Evolutionary conservation across 1,139 yeast genomes (phyloP).

Genomic region (Lizanozyma gosingica): DNA sequence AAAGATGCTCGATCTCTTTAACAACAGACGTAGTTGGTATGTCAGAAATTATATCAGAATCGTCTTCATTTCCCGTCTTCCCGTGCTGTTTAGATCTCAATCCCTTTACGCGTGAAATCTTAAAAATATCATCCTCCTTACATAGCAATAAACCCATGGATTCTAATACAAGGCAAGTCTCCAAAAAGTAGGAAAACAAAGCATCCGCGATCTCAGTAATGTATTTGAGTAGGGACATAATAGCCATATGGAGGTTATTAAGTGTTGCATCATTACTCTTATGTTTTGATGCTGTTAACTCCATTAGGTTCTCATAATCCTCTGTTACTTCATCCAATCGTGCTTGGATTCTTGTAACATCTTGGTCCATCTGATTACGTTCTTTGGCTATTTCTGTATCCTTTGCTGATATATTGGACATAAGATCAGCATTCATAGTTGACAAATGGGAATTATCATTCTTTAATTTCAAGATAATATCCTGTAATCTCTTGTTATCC

Average conservation of each 20-base stretch:
- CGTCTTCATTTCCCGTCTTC: conserved; percentile 10
- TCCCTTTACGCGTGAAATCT: conserved; percentile 64
- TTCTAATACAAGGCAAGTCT: conserved; percentile 58
- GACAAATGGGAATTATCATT: conserved; percentile 12
- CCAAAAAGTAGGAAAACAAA: conserved; percentile 23
- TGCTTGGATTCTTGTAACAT: conserved; percentile 14
- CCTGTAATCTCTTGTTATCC: conserved; percentile 1
- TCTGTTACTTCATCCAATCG: conserved; percentile 29
- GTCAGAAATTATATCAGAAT: conserved; percentile 6
- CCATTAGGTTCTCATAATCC: conserved; percentile 46
- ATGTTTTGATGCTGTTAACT: conserved; percentile 22
- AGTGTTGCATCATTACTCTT: conserved; percentile 21
- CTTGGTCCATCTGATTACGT: conserved; percentile 38
- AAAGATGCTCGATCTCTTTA: conserved; percentile 2
- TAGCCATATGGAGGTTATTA: conserved; percentile 18
- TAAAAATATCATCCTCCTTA: conserved; percentile 29
- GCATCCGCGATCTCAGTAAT: conserved; percentile 14
- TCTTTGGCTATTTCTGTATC: conserved; percentile 53
- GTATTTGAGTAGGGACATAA: conserved; percentile 13
- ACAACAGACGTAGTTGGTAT: conserved; percentile 7
- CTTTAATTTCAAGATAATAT: neutral
- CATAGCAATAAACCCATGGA: conserved; percentile 67
- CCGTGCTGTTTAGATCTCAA: conserved; percentile 30
- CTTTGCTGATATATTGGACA: conserved; percentile 58
- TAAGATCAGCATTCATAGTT: conserved; percentile 48